phyloP scores from a whole-genome alignment of 23 red algal species.

The Porphyridium purpureum region DNA sequence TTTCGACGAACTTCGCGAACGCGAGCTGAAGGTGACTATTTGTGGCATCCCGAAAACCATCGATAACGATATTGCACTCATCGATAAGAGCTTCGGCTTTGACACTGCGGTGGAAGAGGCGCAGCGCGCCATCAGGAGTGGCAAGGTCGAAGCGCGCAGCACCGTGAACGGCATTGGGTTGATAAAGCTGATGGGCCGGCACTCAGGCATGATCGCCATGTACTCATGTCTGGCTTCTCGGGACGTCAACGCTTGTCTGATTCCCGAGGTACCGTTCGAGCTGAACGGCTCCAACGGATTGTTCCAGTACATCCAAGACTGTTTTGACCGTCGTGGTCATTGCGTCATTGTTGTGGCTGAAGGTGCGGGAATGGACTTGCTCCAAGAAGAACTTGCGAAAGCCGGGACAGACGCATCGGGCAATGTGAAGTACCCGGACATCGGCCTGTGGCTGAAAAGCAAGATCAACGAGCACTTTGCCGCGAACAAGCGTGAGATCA shows the following conservation, averaged over 20 bases:
- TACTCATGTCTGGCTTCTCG: conserved; percentile 66
- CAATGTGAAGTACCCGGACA: conserved; percentile 79
- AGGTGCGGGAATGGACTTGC: conserved; percentile 62
- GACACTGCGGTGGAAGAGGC: conserved; percentile 92
- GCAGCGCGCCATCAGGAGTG: conserved; percentile 67
- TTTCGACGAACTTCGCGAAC: conserved; percentile 29
- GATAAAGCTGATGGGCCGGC: conserved; percentile 83
- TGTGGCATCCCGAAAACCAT: conserved; percentile 86
- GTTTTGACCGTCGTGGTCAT: conserved; percentile 34
- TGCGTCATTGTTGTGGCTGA: conserved; percentile 96
- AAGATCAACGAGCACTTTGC: conserved; percentile 37
- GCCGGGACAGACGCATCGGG: conserved; percentile 35
- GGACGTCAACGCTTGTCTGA: no score
- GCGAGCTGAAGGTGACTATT: conserved; percentile 35
- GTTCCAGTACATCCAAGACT: conserved; percentile 59
- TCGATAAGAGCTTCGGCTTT: conserved; percentile 95
- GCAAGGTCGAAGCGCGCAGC: conserved; percentile 76
- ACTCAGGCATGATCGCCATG: conserved; percentile 82
- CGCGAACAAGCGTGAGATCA: conserved; percentile 36
- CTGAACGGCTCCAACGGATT: no score
- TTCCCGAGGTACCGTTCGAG: no score
- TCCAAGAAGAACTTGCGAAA: conserved; percentile 8
- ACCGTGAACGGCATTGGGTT: conserved; percentile 87
- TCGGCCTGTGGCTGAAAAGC: conserved; percentile 68
- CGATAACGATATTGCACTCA: conserved; percentile 90